phyloP scores from a whole-genome alignment of 2,329 filamentous ascomycete species.

The Neonectria neomacrospora region DNA sequence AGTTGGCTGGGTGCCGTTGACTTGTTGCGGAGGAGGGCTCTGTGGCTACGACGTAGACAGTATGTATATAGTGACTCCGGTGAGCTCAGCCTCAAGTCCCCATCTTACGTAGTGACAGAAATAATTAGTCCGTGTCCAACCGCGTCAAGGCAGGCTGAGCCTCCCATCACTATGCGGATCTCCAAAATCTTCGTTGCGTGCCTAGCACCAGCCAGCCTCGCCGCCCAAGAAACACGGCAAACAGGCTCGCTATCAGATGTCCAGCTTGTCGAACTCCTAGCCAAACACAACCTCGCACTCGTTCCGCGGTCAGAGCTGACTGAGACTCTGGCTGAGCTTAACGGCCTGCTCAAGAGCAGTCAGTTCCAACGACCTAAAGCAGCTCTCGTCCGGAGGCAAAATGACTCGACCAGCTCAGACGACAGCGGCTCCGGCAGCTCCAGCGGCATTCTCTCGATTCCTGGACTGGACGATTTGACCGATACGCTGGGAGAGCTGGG shows the following conservation, averaged over 20 bases:
- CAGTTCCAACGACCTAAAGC: conserved; percentile 8
- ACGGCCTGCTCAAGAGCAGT: conserved; percentile 51
- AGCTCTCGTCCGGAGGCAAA: conserved; percentile 31
- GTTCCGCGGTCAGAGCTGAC: conserved; percentile 59
- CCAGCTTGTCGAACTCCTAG: conserved; percentile 54
- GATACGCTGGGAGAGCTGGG: conserved; percentile 38
- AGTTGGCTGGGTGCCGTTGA: no score
- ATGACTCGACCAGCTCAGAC: conserved; percentile 22
- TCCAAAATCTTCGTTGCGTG: conserved; percentile 49
- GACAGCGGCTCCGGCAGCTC: conserved; percentile 1
- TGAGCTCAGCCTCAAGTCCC: no score
- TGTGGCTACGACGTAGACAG: no score
- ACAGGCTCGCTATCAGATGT: conserved; percentile 47
- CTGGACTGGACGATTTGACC: conserved; percentile 36
- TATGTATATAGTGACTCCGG: no score
- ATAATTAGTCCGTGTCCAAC: no score
- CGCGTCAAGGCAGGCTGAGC: not conserved
- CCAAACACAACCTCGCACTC: conserved; percentile 57
- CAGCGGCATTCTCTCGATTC: conserved; percentile 15
- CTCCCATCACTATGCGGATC: conserved; percentile 49
- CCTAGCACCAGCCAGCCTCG: conserved; percentile 48
- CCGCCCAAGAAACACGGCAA: conserved; percentile 41
- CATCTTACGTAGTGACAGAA: not conserved
- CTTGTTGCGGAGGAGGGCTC: no score
- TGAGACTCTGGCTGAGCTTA: conserved; percentile 57